phyloP scores from a whole-genome alignment of 495 filamentous ascomycete genomes.

The Trypethelium eluteriae region DNA sequence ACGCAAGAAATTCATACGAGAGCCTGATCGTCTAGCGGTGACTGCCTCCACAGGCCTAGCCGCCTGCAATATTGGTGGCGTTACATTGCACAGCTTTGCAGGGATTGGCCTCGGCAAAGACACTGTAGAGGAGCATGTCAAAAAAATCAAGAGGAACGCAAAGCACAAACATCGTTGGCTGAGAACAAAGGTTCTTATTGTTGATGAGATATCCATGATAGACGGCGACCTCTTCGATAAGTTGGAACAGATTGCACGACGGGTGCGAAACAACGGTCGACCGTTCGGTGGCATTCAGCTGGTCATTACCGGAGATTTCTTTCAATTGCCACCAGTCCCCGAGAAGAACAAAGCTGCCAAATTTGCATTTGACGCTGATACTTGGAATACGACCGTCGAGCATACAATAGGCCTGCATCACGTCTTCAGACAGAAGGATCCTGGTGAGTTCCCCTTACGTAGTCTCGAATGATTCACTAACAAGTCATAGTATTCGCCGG shows the following conservation, averaged over 20 bases:
- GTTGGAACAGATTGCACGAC: conserved; percentile 78
- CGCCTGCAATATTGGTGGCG: conserved; percentile 92
- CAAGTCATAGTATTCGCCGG: conserved; percentile 60
- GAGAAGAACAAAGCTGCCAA: conserved; percentile 65
- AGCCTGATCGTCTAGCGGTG: conserved; percentile 78
- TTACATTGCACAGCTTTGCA: conserved; percentile 91
- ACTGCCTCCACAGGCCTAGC: conserved; percentile 94
- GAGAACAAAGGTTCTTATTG: conserved; percentile 72
- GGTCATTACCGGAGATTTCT: conserved; percentile 94
- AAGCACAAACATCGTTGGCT: conserved; percentile 88
- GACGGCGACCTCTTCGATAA: conserved; percentile 97
- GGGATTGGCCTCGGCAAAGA: conserved; percentile 96
- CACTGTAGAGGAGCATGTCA: conserved; percentile 67
- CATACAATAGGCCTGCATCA: conserved; percentile 94
- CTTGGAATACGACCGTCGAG: conserved; percentile 85
- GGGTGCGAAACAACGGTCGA: conserved; percentile 72
- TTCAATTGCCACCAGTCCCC: conserved; percentile 90
- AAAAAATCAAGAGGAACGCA: conserved; percentile 80
- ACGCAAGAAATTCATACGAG: conserved; percentile 61
- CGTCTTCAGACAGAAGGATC: conserved; percentile 92
- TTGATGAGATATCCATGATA: conserved; percentile 98
- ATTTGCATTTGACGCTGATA: conserved; percentile 86
- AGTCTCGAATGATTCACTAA: background rate
- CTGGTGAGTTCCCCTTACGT: conserved; percentile 43
- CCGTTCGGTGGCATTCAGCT: conserved; percentile 96